Conservation (phyloP, 2,329 filamentous ascomycete genomes). For the Chaetomium globosum region DNA sequence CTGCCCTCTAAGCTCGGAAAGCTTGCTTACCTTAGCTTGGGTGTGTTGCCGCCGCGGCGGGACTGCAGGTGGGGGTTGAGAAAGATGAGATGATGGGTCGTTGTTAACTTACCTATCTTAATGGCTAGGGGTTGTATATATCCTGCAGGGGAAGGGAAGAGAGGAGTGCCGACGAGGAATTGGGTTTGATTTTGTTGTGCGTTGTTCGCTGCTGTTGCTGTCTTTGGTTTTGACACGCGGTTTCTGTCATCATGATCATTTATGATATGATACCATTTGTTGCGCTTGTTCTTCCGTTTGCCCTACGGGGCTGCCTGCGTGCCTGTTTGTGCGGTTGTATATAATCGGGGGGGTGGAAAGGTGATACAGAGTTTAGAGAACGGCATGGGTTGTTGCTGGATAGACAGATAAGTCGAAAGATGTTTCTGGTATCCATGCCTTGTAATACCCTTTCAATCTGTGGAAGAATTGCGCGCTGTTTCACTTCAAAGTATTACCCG, state of each 20-base stretch:
- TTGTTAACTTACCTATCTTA: neutral
- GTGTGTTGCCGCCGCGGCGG: neutral
- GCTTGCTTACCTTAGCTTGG: neutral
- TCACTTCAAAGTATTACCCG: neutral
- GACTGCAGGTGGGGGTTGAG: no score
- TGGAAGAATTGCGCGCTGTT: neutral
- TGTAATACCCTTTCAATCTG: neutral
- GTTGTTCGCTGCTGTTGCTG: neutral
- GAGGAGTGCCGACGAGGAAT: neutral
- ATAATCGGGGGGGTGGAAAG: neutral
- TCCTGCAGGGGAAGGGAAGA: neutral
- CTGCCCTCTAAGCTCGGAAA: constrained; percentile 26
- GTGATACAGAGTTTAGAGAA: neutral
- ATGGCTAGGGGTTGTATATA: constrained; percentile 3
- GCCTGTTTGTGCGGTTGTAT: neutral
- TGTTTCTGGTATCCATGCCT: neutral
- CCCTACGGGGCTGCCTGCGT: neutral
- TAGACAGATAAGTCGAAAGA: neutral
- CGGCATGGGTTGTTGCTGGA: neutral
- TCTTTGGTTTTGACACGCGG: neutral
- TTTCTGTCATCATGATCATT: constrained; percentile 12
- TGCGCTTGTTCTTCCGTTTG: neutral
- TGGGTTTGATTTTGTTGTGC: constrained; percentile 4
- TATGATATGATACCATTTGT: constrained; percentile 20
- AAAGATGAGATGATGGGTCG: neutral